Base-by-base conservation (phyloP, 495 filamentous ascomycete genomes). In the Choiromyces venosus region DNA sequence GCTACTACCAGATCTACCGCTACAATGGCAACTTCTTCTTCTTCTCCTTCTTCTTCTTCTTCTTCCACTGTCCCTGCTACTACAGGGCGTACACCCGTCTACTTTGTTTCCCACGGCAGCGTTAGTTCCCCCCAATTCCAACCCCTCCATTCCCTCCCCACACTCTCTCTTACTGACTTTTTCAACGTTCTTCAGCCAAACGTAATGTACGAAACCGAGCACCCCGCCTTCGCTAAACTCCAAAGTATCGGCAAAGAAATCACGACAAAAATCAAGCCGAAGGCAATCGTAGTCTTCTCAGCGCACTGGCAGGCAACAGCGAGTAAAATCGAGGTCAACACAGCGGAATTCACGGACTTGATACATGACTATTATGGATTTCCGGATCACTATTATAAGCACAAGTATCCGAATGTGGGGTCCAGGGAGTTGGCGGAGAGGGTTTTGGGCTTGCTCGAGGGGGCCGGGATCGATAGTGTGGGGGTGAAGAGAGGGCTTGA, bases 331-430 rank as follows among this genome's bases (percentile, higher is more conserved):
- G 84, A 91, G 78, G 88, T 95, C 75, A 95, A 95, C 82, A 88
- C 86, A 14, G 89, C 87, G 6, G 89, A 90, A 75, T 82, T 85
- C 71, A 90, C 87, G 1, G 89, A 91, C 74, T 81, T 96, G 78
- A 92, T 96, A 66, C 96, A 96, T 83, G 93, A 96, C 78, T 94
- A 92, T 86, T 91, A 93, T 80, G 90, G 89, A 37, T 96, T 95
- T 82, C 93, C 92, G 0, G 81, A 83, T 14, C 77, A 83, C 61
- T 88, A 85, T 78, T 89, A 89, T 80, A 81, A 88, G 70, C 88
- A 89, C 70, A 87, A 87, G 70, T 96, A 88, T 76, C 92, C 92
- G 0, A 88, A 90, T 75, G 86, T 84, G 25, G 93, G 91, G 25
- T 89, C 86, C 65, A 86, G 85, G 21, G 85, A 88, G 56, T 82